Percentiles rank a stretch among this genome's conserved stretches.
Evolutionary conservation across 2,329 filamentous ascomycete genomes (phyloP).

Genomic region (Sporothrix pseudoabietina): DNA sequence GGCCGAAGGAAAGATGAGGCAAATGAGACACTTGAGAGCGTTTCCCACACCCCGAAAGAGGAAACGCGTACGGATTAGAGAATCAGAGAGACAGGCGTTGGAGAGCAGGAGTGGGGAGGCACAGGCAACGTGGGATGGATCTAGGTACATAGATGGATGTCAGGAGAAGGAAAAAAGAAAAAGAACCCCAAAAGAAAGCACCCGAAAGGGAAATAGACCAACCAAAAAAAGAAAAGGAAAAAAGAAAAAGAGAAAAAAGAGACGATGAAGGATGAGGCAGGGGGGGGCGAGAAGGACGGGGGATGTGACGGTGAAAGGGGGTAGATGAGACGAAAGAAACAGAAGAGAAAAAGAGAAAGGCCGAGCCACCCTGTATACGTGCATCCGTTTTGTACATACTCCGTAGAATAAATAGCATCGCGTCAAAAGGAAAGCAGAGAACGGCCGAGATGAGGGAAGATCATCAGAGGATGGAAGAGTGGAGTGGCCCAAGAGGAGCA

Average conservation of each 20-base stretch:
- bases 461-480: not conserved
- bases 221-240: not conserved
- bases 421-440: not conserved
- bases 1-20: not conserved
- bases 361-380: not conserved
- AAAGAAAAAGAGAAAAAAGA: not conserved
- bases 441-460: slow-evolving; percentile 1
- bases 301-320: slow-evolving; percentile 12
- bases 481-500: not conserved
- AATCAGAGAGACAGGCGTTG: not conserved
- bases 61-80: not conserved
- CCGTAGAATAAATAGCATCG: not conserved
- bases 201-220: not conserved
- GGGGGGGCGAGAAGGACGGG: not conserved
- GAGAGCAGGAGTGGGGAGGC: not conserved
- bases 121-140: slow-evolving; percentile 9
- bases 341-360: not conserved
- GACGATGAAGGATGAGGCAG: not conserved
- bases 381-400: not conserved
- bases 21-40: slow-evolving; percentile 21
- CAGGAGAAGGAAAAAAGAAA: not conserved
- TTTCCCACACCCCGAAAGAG: not conserved
- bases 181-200: no score
- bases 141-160: not conserved
- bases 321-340: not conserved